Evolutionary conservation across 345 rosid species (phyloP).

Genomic region (Hibiscus tridactylites): DNA sequence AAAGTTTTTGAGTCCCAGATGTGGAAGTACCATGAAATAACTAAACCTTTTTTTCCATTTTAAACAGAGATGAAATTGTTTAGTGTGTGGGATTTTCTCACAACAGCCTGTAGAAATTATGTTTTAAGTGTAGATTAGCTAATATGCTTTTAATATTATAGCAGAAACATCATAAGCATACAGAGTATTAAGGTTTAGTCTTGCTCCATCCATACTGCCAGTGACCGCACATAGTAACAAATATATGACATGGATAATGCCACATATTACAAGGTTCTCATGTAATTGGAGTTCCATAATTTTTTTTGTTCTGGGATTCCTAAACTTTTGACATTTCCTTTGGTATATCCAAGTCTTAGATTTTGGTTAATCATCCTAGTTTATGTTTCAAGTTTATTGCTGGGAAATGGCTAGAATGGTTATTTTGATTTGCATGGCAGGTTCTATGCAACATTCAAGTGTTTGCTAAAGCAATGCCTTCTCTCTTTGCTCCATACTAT

Average conservation of each 20-base stretch:
- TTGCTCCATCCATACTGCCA: not conserved
- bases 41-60: not conserved
- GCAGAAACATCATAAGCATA: not conserved
- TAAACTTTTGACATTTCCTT: not conserved
- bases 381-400: slow-evolving; percentile 9
- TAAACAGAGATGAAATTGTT: not conserved
- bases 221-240: not conserved
- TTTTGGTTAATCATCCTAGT: slow-evolving; percentile 8
- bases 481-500: slow-evolving; percentile 66
- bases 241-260: not conserved
- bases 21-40: not conserved
- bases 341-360: not conserved
- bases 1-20: not conserved
- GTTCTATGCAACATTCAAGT: slow-evolving; percentile 86
- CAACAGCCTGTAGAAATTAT: not conserved
- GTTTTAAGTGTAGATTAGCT: not conserved
- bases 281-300: not conserved
- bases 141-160: not conserved
- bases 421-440: slow-evolving; percentile 34
- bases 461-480: slow-evolving; percentile 78
- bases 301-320: not conserved
- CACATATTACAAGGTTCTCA: not conserved
- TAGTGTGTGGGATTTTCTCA: not conserved
- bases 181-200: not conserved
- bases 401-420: slow-evolving; percentile 8